Evolutionary conservation across 164 flowering plant genomes (phyloP).

Genomic region (Aristolochia californica): DNA sequence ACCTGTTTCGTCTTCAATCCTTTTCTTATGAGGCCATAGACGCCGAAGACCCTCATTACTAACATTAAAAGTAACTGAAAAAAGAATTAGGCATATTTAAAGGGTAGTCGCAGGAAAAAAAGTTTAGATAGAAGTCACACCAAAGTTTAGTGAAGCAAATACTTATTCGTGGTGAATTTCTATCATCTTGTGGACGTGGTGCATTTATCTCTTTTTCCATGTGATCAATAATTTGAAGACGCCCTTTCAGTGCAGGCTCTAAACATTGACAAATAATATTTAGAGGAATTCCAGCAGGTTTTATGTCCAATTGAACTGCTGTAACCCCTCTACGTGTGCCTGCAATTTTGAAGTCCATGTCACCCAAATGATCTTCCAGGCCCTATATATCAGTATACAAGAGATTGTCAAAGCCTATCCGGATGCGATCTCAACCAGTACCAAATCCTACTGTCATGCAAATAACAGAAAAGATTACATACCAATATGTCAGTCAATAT

Average conservation of each 20-base stretch:
- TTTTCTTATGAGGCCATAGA: conserved; percentile 73
- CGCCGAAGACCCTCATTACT: conserved; percentile 77
- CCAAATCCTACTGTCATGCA: too few relatives aligned
- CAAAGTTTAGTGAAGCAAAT: background rate
- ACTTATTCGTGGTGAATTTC: conserved; percentile 70
- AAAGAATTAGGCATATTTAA: conserved; percentile 6
- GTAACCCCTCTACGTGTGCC: conserved; percentile 88
- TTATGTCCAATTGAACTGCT: conserved; percentile 92
- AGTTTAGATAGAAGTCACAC: background rate
- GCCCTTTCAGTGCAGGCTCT: conserved; percentile 74
- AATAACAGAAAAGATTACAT: conserved; percentile 11
- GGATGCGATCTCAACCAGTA: background rate
- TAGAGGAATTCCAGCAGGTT: conserved; percentile 96
- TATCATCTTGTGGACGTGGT: conserved; percentile 65
- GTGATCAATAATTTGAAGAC: conserved; percentile 77
- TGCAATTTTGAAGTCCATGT: conserved; percentile 97
- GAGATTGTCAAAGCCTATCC: background rate
- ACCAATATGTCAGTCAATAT: conserved; percentile 94
- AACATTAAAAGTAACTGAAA: conserved; percentile 65
- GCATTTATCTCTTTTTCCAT: conserved; percentile 77
- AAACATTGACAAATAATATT: conserved; percentile 79
- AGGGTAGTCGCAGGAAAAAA: background rate
- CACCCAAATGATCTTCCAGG: conserved; percentile 96
- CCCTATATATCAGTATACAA: conserved; percentile 39
- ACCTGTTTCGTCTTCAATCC: conserved; percentile 94